A percentile compares a stretch with the other conserved stretches of the same genome.
These are phyloP conservation scores for Trapa bicornis DNA, from an alignment of 345 rosid species.

Conservation along the genomic window DNA sequence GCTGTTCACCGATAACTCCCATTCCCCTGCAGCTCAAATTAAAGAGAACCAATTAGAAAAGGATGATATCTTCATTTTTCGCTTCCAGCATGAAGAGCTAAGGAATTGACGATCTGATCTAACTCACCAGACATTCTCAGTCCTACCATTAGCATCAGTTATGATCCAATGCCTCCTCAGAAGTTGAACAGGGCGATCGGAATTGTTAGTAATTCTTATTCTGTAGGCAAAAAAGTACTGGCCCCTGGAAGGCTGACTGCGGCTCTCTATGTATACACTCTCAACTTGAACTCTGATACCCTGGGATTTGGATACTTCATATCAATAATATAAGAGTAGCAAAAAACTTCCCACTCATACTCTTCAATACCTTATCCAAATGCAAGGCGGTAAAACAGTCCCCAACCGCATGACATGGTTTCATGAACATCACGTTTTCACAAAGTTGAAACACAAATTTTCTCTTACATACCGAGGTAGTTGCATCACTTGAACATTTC, in stretches of 20 bases:
- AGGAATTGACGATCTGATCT: neutral
- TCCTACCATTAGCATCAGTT: slow-evolving; percentile 51
- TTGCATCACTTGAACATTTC: slow-evolving; percentile 61
- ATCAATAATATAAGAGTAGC: neutral
- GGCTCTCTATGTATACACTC: slow-evolving; percentile 55
- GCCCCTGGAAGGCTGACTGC: slow-evolving; percentile 53
- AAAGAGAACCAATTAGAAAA: neutral
- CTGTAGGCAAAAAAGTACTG: slow-evolving; percentile 65
- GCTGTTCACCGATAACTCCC: slow-evolving; percentile 74
- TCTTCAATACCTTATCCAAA: neutral
- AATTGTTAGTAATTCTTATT: slow-evolving; percentile 54
- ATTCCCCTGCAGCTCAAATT: slow-evolving; percentile 31
- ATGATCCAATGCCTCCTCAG: slow-evolving; percentile 69
- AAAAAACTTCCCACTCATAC: neutral
- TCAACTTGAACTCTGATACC: slow-evolving; percentile 63
- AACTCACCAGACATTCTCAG: slow-evolving; percentile 58
- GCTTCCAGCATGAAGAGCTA: neutral
- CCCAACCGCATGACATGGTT: neutral
- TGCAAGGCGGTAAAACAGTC: neutral
- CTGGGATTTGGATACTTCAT: slow-evolving; percentile 20
- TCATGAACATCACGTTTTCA: neutral
- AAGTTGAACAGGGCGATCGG: slow-evolving; percentile 65
- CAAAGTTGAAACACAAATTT: neutral
- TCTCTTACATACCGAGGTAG: slow-evolving; percentile 41
- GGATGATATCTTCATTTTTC: neutral